Evolutionary conservation across 1,139 yeast species (phyloP), one percentile per base, ranked within the genome.

Genomic region (Taiozyma sp.): DNA sequence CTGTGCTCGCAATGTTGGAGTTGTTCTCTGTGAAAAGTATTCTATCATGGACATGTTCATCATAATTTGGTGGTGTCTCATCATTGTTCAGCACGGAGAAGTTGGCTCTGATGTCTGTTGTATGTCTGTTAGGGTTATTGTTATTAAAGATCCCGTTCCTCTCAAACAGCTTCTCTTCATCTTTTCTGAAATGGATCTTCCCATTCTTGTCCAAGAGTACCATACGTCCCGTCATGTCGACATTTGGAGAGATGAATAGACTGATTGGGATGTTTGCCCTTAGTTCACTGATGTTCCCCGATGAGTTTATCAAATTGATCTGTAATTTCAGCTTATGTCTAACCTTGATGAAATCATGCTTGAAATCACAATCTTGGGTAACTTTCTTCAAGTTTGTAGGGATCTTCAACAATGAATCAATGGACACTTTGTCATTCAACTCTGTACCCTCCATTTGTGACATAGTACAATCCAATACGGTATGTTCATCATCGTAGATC

Each of bases 31-130:
- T 65, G 27, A 72, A 72, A 44, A 53, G 87, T 30, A 88, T 71
- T 48, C 87, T 68, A 66, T 90, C 96, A 65, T 84, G 87, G 28
- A 88, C 79, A 63, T 87, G 95, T 52, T 78, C 80, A 57, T 84
- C 86, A 64, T 90, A 88, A 56, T 87, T 79, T 8, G 98, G 98
- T 2, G 97, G 97, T 2, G 96, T 93, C 43, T 81, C 69, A 36
- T 65, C 63, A 56, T 90, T 97, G 63, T 91, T 89, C 0, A 91
- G 96, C 24, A 91, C 81, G 1, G 96, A 96, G 45, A 90, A 67
- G 0, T 93, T 87, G 1, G 96, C 89, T 13, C 47, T 42, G 43
- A 53, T 55, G 24, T 38, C 24, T 16, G 13, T 38, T 16, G 24
- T 34, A 8, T 28, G 30, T 34, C 16, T 43, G 48, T 43, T 49